phyloP scores from a whole-genome alignment of 331 rosid species.

The Ulmus americana region DNA sequence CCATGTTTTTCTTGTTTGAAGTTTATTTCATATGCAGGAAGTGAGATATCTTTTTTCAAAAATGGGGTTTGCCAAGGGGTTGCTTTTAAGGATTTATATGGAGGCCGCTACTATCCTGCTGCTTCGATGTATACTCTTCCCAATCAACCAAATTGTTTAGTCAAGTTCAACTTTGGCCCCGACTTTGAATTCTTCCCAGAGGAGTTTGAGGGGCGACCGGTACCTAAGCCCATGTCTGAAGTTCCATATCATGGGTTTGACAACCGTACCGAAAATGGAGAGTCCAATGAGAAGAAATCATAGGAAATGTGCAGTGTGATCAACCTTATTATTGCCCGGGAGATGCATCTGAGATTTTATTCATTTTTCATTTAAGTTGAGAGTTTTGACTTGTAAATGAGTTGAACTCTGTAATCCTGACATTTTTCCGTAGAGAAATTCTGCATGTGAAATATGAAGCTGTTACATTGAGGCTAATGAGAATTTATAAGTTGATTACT shows the following conservation, averaged over 20 bases:
- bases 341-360: slow-evolving; percentile 29
- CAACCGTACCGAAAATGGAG: slow-evolving; percentile 57
- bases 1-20: background rate
- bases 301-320: slow-evolving; percentile 14
- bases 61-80: slow-evolving; percentile 85
- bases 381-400: slow-evolving; percentile 23
- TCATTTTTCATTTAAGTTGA: slow-evolving; percentile 31
- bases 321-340: slow-evolving; percentile 27
- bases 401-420: slow-evolving; percentile 35
- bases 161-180: slow-evolving; percentile 94
- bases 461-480: slow-evolving; percentile 18
- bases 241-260: slow-evolving; percentile 82
- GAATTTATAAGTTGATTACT: slow-evolving; percentile 11
- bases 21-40: slow-evolving; percentile 51
- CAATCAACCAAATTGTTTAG: slow-evolving; percentile 76
- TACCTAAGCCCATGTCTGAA: slow-evolving; percentile 77
- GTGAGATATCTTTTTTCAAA: slow-evolving; percentile 84
- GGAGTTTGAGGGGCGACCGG: slow-evolving; percentile 52
- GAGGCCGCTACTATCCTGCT: slow-evolving; percentile 88
- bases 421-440: slow-evolving; percentile 21
- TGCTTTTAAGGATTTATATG: slow-evolving; percentile 77
- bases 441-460: slow-evolving; percentile 23
- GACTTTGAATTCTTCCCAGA: slow-evolving; percentile 66
- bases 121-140: slow-evolving; percentile 96
- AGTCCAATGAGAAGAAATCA: slow-evolving; percentile 51